A percentile compares a stretch with the other conserved stretches of the same genome.
These are phyloP conservation scores for Venturia asperata DNA, from an alignment of 2,329 filamentous ascomycete genomes.

Conservation along the genomic window DNA sequence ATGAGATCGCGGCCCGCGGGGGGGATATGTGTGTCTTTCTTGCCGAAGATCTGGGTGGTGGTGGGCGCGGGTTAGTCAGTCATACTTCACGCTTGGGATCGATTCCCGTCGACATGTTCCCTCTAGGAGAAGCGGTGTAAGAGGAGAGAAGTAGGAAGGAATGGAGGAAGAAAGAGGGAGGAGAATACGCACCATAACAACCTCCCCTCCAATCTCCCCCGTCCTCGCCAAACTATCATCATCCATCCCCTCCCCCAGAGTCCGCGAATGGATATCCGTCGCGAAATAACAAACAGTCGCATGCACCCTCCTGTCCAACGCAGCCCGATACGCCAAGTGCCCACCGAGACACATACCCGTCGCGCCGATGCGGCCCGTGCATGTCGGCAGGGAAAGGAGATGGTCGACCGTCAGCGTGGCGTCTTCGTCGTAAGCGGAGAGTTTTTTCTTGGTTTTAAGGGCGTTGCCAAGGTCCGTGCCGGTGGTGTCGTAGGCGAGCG, in stretches of 20 bases:
- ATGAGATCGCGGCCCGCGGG: constrained; percentile 76
- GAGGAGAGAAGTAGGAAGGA: too few relatives aligned
- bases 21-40: constrained; percentile 85
- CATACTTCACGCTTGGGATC: too few relatives aligned
- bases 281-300: constrained; percentile 85
- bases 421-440: constrained; percentile 72
- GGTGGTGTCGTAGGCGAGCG: constrained; percentile 76
- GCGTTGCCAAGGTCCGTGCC: constrained; percentile 84
- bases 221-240: constrained; percentile 58
- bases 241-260: constrained; percentile 60
- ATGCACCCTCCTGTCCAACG: constrained; percentile 67
- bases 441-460: constrained; percentile 78
- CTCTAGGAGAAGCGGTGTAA: too few relatives aligned
- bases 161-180: neutral
- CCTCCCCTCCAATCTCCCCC: constrained; percentile 64
- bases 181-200: constrained; percentile 54
- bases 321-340: constrained; percentile 68
- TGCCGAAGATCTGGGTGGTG: constrained; percentile 82
- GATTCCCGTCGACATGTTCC: too few relatives aligned
- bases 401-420: constrained; percentile 38
- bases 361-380: constrained; percentile 70
- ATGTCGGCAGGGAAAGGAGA: constrained; percentile 38
- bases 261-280: constrained; percentile 78
- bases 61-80: too few relatives aligned
- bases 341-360: constrained; percentile 93